phyloP scores from a whole-genome alignment of 345 rosid species.

The Dovyalis caffra region DNA sequence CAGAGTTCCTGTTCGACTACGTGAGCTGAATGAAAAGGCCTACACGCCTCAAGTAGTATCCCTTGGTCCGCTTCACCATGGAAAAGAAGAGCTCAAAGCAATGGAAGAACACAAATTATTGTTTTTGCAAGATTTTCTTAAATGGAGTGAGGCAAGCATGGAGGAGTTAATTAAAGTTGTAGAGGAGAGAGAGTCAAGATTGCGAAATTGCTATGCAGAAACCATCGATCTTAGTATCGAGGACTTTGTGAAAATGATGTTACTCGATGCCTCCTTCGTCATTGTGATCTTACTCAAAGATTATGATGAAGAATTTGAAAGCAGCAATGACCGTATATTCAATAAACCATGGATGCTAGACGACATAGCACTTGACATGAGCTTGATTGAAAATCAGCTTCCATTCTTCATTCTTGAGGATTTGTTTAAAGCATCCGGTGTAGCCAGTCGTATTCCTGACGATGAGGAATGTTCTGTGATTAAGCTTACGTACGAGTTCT shows the following conservation, averaged over 20 bases:
- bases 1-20: neutral
- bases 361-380: neutral
- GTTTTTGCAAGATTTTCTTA: neutral
- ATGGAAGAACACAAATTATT: constrained; percentile 16
- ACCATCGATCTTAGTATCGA: neutral
- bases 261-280: constrained; percentile 12
- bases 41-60: neutral
- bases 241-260: constrained; percentile 3
- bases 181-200: neutral
- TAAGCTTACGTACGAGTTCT: neutral
- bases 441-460: rapidly evolving
- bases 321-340: neutral
- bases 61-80: neutral
- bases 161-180: neutral
- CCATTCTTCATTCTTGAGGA: constrained; percentile 29
- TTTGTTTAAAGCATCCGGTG: constrained; percentile 1
- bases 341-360: neutral
- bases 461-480: neutral
- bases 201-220: neutral
- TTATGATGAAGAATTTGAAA: neutral
- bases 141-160: neutral
- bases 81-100: neutral
- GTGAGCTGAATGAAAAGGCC: neutral
- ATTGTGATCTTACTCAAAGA: neutral
- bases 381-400: constrained; percentile 32